A percentile compares a stretch with the other conserved stretches of the same genome.
Evolutionary conservation across 441 rosid species (phyloP).

Genomic region (Croton laevigatus): DNA sequence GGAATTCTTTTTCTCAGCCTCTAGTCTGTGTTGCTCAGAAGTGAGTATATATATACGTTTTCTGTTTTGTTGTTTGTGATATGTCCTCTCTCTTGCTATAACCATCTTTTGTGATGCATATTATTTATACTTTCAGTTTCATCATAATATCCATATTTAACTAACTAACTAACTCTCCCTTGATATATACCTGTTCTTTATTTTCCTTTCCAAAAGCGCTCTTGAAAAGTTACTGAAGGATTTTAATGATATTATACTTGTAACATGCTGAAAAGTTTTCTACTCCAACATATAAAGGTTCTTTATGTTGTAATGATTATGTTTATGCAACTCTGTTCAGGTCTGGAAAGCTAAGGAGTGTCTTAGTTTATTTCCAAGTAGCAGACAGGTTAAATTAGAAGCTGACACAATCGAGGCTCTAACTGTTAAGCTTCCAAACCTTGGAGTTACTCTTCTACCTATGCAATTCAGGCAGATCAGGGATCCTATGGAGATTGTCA

Average conservation of each 20-base stretch:
- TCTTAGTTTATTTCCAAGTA: constrained; percentile 74
- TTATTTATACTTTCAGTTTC: neutral
- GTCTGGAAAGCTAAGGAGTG: constrained; percentile 99
- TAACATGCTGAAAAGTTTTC: too few species aligned
- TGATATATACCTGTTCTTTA: too few species aligned
- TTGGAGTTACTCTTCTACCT: constrained; percentile 92
- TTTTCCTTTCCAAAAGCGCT: neutral
- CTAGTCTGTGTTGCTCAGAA: constrained; percentile 87
- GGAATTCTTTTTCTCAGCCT: constrained; percentile 94
- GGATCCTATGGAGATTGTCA: constrained; percentile 94
- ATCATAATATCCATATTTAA: too few species aligned
- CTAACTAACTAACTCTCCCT: too few species aligned
- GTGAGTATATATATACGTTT: constrained; percentile 38
- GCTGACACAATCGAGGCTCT: constrained; percentile 80
- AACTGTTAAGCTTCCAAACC: constrained; percentile 86
- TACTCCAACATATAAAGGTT: neutral
- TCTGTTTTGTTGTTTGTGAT: constrained; percentile 15
- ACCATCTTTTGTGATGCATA: neutral
- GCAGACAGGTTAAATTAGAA: constrained; percentile 85
- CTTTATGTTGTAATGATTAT: constrained; percentile 15
- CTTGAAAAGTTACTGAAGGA: neutral
- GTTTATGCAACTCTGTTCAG: constrained; percentile 43
- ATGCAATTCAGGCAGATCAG: constrained; percentile 94
- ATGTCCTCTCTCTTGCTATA: neutral
- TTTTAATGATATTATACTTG: neutral